Percentiles rank a stretch among this genome's conserved stretches.
Evolutionary conservation across 352 stramenopile species (phyloP).

Genomic region (Phytopythium litorale): DNA sequence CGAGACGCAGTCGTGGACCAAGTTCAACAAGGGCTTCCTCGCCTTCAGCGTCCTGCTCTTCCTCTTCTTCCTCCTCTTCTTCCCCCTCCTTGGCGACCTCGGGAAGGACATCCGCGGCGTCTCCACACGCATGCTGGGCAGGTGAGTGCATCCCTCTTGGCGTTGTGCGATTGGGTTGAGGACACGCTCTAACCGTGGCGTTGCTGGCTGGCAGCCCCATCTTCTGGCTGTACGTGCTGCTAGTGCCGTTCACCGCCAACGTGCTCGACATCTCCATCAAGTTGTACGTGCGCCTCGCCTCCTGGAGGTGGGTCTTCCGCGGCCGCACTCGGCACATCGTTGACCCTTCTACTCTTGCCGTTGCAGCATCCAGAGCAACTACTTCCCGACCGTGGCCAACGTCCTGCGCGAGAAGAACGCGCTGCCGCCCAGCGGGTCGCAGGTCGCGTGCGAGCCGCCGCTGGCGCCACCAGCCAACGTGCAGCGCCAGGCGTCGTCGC

Average conservation of each 20-base stretch:
- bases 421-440: slow-evolving; percentile 32
- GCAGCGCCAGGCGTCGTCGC: slow-evolving; percentile 7
- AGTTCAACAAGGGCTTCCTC: slow-evolving; percentile 56
- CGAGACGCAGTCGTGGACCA: slow-evolving; percentile 76
- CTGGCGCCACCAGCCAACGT: slow-evolving; percentile 7
- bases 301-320: background rate
- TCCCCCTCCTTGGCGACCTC: slow-evolving; percentile 44
- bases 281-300: slow-evolving; percentile 35
- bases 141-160: slow-evolving; percentile 14
- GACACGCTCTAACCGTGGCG: background rate
- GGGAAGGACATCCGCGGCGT: slow-evolving; percentile 55
- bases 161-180: background rate
- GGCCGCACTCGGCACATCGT: no score
- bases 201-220: slow-evolving; percentile 26
- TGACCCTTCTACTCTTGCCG: background rate
- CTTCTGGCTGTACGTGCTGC: slow-evolving; percentile 67
- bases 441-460: slow-evolving; percentile 33
- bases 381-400: slow-evolving; percentile 66
- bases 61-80: slow-evolving; percentile 61
- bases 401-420: slow-evolving; percentile 64
- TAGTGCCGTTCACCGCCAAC: slow-evolving; percentile 61
- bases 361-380: slow-evolving; percentile 45
- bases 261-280: slow-evolving; percentile 56
- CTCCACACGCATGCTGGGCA: slow-evolving; percentile 43
- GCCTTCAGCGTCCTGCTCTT: slow-evolving; percentile 55